These are phyloP conservation scores for Diospyros kaki DNA, from an alignment of 148 eudicot genomes.

Conservation along the genomic window DNA sequence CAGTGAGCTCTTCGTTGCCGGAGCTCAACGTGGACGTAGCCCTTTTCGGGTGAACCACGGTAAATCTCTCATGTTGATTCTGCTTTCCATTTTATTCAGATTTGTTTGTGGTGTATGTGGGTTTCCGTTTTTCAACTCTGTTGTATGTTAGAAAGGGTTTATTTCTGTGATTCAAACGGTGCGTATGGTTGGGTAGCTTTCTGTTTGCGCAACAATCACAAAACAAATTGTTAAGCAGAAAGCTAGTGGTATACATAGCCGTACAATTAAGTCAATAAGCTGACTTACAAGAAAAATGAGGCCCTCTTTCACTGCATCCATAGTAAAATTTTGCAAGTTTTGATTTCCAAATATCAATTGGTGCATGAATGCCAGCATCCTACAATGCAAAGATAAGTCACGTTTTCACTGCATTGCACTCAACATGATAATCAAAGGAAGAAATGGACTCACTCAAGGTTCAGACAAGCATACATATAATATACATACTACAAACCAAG, in stretches of 20 bases:
- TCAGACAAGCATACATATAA: neutral
- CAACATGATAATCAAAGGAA: constrained; percentile 12
- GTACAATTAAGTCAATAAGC: constrained; percentile 1
- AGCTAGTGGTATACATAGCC: neutral
- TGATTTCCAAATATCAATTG: constrained; percentile 89
- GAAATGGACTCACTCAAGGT: neutral
- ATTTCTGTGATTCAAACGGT: no score
- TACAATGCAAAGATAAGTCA: constrained; percentile 18
- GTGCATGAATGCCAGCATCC: constrained; percentile 49
- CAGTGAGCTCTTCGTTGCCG: no score
- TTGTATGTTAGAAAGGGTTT: no score
- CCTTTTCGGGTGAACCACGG: no score
- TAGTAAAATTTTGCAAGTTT: constrained; percentile 62
- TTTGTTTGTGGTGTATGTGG: no score
- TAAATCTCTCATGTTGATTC: no score
- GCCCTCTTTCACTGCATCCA: constrained; percentile 89
- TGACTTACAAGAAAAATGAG: constrained; percentile 68
- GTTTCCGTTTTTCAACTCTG: no score
- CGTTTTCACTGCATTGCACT: neutral
- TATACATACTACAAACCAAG: neutral
- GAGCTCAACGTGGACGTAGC: no score
- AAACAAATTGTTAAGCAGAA: neutral
- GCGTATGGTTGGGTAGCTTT: no score
- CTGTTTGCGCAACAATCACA: neutral
- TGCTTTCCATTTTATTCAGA: no score